Evolutionary conservation across 1,284 basidiomycete genomes (phyloP).

Genomic region (Hemileia vastatrix): DNA sequence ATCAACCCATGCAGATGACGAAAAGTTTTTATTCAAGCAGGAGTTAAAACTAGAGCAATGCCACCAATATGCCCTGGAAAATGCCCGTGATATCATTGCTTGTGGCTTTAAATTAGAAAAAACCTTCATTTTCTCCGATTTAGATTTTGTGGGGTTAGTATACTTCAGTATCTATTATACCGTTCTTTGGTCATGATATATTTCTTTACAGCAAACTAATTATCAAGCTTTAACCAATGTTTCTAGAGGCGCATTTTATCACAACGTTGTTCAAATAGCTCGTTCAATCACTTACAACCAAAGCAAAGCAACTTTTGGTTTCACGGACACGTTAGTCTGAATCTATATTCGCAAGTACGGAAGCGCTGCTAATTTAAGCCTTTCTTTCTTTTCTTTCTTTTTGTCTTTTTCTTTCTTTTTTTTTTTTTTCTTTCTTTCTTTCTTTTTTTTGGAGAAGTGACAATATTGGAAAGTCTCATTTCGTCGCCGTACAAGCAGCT

Average conservation of each 20-base stretch:
- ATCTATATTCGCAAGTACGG: too few species aligned
- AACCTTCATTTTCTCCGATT: slow-evolving; percentile 95
- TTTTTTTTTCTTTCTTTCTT: background rate
- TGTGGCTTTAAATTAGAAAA: slow-evolving; percentile 85
- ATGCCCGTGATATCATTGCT: slow-evolving; percentile 91
- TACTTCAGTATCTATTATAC: background rate
- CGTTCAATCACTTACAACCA: slow-evolving; percentile 87
- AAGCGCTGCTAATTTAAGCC: too few species aligned
- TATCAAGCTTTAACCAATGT: too few species aligned
- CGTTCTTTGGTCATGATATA: background rate
- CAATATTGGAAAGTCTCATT: slow-evolving; percentile 97
- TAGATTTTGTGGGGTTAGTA: slow-evolving; percentile 77
- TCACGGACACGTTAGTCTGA: slow-evolving; percentile 82
- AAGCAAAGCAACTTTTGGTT: slow-evolving; percentile 90
- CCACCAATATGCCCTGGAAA: slow-evolving; percentile 69
- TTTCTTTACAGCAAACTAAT: background rate
- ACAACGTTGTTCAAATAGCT: slow-evolving; percentile 86
- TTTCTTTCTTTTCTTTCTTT: too few species aligned
- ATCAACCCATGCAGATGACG: slow-evolving; percentile 61
- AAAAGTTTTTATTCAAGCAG: slow-evolving; percentile 98
- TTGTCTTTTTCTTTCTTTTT: background rate
- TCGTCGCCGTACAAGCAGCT: slow-evolving; percentile 91
- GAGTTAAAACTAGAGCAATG: slow-evolving; percentile 84
- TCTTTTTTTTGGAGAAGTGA: slow-evolving; percentile 64
- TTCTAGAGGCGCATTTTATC: slow-evolving; percentile 73